Base-by-base conservation (phyloP, 225 moss, liverwort and hornwort genomes). In the Pseudisothecium myosuroides region DNA sequence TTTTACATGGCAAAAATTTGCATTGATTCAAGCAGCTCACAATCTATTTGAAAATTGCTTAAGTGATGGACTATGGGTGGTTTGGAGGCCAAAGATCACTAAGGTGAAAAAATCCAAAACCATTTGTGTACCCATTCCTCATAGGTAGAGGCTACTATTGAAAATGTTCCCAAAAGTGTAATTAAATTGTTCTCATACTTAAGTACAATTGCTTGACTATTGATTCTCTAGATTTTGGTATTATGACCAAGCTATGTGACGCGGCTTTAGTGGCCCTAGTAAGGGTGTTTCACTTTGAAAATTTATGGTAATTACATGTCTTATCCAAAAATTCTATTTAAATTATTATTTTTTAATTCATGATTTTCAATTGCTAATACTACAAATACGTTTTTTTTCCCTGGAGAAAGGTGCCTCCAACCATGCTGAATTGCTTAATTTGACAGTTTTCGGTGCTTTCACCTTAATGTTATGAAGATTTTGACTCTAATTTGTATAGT, bases 221-320 rank as follows among this genome's bases (percentile, higher is more conserved):
- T 12, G 2, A 49, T 49, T 31, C 31, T 49, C 0, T 31, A 11
- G 0, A 47, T 74, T 72, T 74, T 7, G 19, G 1, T 74, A 47
- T 7, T 20, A 31, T 75, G 12, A 31, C 7, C 7, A 49, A 75
- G 7, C 12, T 75, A 19, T 31, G 12, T 11, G 6, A 29, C 0
- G 0, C 0, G 0, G 0, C 29, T 73, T 47, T 0, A 73, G 0
- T 11, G 45, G 6, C 27, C 29, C 4, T 45, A 7, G n/a, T n/a
- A n/a, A n/a, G 4, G 31, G 19, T 47, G 12, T 75, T 75, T 11
- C 2, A 7, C 12, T 75, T 49, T 20, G 2, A 49, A 74, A 49
- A 19, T 49, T 47, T 2, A 2, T 19, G 49, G 4, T 31, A 47
- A 29, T 29, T 29, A 29, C 6, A 74, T 17, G 6, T 45, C 10